Conservation (phyloP, 805 yeast species). For the Lipomyces japonicus region DNA sequence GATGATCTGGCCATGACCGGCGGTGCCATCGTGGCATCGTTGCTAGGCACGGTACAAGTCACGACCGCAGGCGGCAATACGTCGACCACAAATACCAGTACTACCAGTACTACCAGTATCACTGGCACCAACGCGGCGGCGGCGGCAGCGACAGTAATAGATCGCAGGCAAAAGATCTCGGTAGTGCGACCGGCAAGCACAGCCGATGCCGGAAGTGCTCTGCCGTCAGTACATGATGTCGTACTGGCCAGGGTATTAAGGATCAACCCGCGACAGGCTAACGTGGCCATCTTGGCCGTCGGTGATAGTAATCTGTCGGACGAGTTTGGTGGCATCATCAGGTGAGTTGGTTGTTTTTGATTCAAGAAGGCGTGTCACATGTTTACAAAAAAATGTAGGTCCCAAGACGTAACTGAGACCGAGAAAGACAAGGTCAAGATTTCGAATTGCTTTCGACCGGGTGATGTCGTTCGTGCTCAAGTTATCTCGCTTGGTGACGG, state of each 20-base stretch:
- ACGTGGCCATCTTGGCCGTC: constrained; percentile 68
- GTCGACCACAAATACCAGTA: background rate
- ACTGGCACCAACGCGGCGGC: background rate
- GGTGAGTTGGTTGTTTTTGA: constrained; percentile 15
- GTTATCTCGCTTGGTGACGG: constrained; percentile 89
- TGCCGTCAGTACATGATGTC: constrained; percentile 81
- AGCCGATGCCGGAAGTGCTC: constrained; percentile 23
- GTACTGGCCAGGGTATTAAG: constrained; percentile 74
- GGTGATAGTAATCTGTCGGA: constrained; percentile 44
- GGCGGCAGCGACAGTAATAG: constrained; percentile 14
- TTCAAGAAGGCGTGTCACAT: no score
- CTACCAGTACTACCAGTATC: constrained; percentile 11
- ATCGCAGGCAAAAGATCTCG: constrained; percentile 33
- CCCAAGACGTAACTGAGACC: constrained; percentile 85
- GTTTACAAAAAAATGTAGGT: constrained; percentile 38
- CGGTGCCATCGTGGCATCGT: constrained; percentile 17
- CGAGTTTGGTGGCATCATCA: constrained; percentile 31
- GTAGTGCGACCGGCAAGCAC: constrained; percentile 33
- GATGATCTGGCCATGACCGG: constrained; percentile 7
- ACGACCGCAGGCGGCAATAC: constrained; percentile 1
- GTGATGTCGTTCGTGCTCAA: constrained; percentile 82
- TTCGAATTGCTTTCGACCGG: constrained; percentile 77
- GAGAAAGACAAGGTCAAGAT: constrained; percentile 85
- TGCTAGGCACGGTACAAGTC: constrained; percentile 13
- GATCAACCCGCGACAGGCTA: constrained; percentile 64